Conservation (phyloP, 495 filamentous ascomycete species). For the Penicillium roqueforti region DNA sequence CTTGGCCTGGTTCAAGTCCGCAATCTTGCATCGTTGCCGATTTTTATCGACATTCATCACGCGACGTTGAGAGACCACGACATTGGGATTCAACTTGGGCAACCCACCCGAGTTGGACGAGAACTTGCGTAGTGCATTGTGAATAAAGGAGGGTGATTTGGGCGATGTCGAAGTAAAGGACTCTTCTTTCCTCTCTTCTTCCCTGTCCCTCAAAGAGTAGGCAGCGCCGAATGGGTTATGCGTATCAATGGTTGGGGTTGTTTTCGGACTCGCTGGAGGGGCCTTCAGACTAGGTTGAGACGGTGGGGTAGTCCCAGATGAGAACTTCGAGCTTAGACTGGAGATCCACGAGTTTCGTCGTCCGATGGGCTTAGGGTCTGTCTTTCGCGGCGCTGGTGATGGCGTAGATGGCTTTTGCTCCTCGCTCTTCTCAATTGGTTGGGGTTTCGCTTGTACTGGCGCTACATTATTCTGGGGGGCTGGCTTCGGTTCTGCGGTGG, state of each 20-base stretch:
- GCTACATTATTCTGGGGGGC: slow-evolving; percentile 12
- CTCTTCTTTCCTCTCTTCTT: slow-evolving; percentile 45
- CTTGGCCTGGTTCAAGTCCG: slow-evolving; percentile 75
- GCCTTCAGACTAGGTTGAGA: slow-evolving; percentile 42
- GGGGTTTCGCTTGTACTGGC: slow-evolving; percentile 22
- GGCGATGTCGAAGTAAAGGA: slow-evolving; percentile 65
- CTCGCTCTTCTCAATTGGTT: slow-evolving; percentile 16
- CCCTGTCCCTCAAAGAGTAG: slow-evolving; percentile 57
- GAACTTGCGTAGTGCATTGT: slow-evolving; percentile 74
- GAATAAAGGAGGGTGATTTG: slow-evolving; percentile 69
- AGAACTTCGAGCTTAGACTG: slow-evolving; percentile 89
- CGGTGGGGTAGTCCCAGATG: slow-evolving; percentile 55
- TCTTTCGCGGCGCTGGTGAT: slow-evolving; percentile 28
- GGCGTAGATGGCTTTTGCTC: slow-evolving; percentile 24
- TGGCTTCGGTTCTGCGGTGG: slow-evolving; percentile 14
- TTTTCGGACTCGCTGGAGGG: slow-evolving; percentile 41
- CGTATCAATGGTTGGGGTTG: slow-evolving; percentile 39
- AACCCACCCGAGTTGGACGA: slow-evolving; percentile 58
- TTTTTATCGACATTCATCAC: slow-evolving; percentile 82
- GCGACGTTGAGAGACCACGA: slow-evolving; percentile 61
- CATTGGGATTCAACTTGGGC: slow-evolving; percentile 49
- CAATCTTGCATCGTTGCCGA: slow-evolving; percentile 72
- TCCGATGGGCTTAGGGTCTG: slow-evolving; percentile 38
- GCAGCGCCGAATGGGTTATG: slow-evolving; percentile 48
- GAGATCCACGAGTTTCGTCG: slow-evolving; percentile 86